Evolutionary conservation across 2,329 filamentous ascomycete species (phyloP), one percentile per base, ranked within the genome.

Genomic region (Trichophyton verrucosum): DNA sequence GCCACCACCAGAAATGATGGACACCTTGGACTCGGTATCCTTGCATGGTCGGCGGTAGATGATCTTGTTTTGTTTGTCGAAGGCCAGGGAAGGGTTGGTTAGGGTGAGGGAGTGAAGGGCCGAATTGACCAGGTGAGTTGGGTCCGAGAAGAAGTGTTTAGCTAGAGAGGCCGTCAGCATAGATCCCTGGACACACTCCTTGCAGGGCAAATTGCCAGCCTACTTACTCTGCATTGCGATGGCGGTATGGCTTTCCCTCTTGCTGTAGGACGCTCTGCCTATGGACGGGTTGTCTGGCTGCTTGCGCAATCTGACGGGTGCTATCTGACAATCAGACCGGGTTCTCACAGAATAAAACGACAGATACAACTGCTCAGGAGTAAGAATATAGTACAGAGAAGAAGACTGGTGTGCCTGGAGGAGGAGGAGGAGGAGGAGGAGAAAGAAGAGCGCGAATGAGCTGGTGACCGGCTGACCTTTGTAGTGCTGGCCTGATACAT

Each of bases 111-210:
- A 85, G 68, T 85, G 81, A 20, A 96, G 84, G 51, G 91, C 88
- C 47, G 84, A 80, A 70, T 83, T 81, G 72, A 96, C 89, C 58
- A 96, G 83, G 69, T 87, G 81, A 59, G 85, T 83, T 47, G 91
- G 85, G 72, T 95, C 88, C 73, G 90, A 85, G 78, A 96, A 84
- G 79, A 96, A 96, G 77, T 96, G 91, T 78, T 94, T 95, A 61
- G 73, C 74, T 76, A 60, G 9, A 11, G 53, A 56, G 58, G 47
- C 27, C 59, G 62, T 65, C 24, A 63, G 33, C 33, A 38, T 38
- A 13, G 33, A 38, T 38, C 33, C 33, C 33, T 9, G 8, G 7
- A 62, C 46, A 62, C 42, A 36, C 56, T 27, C 58, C 27, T 33
- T 8, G 30, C n/a, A 42, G 55, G 24, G 55, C 36, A 58, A 44